These are phyloP conservation scores for Alternaria gansuensis DNA, from an alignment of 2,329 filamentous ascomycete species.

Conservation along the genomic window DNA sequence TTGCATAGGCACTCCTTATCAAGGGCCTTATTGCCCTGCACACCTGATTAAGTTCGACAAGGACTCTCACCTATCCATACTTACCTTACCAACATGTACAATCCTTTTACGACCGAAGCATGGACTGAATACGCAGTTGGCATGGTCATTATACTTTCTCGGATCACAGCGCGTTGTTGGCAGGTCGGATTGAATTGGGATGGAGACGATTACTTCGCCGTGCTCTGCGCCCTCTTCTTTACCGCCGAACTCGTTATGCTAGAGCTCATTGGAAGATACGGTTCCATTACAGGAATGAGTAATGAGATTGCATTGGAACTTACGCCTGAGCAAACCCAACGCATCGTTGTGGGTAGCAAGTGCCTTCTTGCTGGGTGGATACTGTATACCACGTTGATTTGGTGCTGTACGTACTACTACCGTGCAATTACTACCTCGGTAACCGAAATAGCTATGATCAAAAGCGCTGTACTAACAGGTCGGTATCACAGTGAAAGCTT, in stretches of 20 bases:
- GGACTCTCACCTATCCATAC: neutral
- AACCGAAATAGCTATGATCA: neutral
- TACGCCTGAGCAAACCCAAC: slow-evolving; percentile 11
- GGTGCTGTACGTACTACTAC: slow-evolving; percentile 18
- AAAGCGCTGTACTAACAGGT: neutral
- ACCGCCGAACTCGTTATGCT: slow-evolving; percentile 20
- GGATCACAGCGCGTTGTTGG: slow-evolving; percentile 16
- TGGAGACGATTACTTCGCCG: slow-evolving; percentile 24
- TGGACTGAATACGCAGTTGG: slow-evolving; percentile 25
- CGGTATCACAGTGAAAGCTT: slow-evolving; percentile 17
- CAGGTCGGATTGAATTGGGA: slow-evolving; percentile 19
- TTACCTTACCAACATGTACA: slow-evolving; percentile 6
- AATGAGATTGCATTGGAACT: slow-evolving; percentile 18
- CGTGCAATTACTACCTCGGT: neutral
- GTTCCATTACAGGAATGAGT: slow-evolving; percentile 22
- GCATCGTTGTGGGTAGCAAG: slow-evolving; percentile 20
- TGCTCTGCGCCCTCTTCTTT: slow-evolving; percentile 19
- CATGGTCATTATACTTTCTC: slow-evolving; percentile 15
- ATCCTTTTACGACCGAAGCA: slow-evolving; percentile 18
- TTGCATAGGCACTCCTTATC: neutral
- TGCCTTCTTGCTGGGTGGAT: slow-evolving; percentile 23
- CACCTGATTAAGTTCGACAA: neutral
- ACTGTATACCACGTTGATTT: slow-evolving; percentile 20
- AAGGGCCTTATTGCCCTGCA: neutral
- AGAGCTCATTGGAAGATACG: slow-evolving; percentile 19